A percentile compares a stretch with the other conserved stretches of the same genome.
Evolutionary conservation across 1,139 yeast genomes (phyloP).

Genomic region (Taiozyma sp.): DNA sequence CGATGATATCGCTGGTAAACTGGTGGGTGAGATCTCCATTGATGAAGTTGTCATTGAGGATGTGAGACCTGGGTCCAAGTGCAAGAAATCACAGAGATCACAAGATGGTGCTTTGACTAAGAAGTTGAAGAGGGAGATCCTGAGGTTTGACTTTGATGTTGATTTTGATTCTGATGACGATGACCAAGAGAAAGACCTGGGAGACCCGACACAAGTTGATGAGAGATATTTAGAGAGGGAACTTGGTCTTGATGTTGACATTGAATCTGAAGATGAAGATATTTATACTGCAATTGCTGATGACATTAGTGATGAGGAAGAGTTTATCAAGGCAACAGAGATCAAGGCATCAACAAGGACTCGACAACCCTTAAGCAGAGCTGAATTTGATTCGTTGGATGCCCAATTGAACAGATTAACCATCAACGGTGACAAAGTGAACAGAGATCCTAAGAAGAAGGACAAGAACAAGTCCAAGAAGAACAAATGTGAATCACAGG

Average conservation of each 20-base stretch:
- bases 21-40: not conserved
- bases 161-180: conserved; percentile 11
- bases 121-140: conserved; percentile 13
- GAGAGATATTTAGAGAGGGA: not conserved
- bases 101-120: not conserved
- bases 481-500: too few relatives aligned
- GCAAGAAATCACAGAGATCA: not conserved
- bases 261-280: not conserved
- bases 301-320: conserved; percentile 6
- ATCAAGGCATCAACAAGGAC: not conserved
- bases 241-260: not conserved
- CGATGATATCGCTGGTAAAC: not conserved
- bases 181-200: too few relatives aligned
- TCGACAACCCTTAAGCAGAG: not conserved
- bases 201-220: not conserved
- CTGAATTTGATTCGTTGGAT: not conserved
- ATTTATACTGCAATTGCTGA: conserved; percentile 7
- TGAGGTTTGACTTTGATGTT: conserved; percentile 15
- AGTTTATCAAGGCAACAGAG: not conserved
- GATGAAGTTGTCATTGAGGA: not conserved
- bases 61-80: not conserved
- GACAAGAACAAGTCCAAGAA: not conserved
- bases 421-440: not conserved
- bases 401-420: not conserved
- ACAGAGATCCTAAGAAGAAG: not conserved